A percentile compares a stretch with the other conserved stretches of the same genome.
Conservation (phyloP, 1,284 basidiomycete species). For the Athelia sp. region DNA sequence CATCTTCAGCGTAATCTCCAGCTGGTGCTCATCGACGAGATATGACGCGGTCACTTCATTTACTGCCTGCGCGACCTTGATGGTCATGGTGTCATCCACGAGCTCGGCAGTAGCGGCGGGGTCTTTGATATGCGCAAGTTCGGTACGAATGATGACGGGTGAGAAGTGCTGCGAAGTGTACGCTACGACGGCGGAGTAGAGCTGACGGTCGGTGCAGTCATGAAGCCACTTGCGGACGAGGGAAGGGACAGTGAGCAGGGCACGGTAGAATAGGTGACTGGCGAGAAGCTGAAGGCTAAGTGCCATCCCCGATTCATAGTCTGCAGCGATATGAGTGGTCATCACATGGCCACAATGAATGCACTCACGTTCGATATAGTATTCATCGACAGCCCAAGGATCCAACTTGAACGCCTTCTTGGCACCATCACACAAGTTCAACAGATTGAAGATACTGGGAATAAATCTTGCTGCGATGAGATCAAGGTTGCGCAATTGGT, state of each 20-base stretch:
- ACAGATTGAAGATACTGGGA: constrained; percentile 68
- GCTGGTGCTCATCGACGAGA: constrained; percentile 88
- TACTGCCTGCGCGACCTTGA: constrained; percentile 69
- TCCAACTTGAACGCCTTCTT: constrained; percentile 70
- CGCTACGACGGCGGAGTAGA: constrained; percentile 68
- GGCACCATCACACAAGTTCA: constrained; percentile 59
- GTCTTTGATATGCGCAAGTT: constrained; percentile 74
- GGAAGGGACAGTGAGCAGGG: constrained; percentile 77
- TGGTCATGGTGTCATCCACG: constrained; percentile 74
- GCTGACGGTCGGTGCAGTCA: constrained; percentile 85
- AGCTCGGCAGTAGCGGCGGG: constrained; percentile 62
- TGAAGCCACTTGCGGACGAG: constrained; percentile 84
- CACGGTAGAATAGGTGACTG: constrained; percentile 86
- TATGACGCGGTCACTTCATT: constrained; percentile 82
- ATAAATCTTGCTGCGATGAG: constrained; percentile 68
- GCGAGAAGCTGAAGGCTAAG: constrained; percentile 69
- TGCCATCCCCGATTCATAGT: constrained; percentile 53
- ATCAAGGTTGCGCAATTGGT: constrained; percentile 73
- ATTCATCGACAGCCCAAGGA: constrained; percentile 84
- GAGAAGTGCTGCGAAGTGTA: constrained; percentile 91
- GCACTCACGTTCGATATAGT: constrained; percentile 71
- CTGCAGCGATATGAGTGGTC: constrained; percentile 35
- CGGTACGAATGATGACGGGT: constrained; percentile 81
- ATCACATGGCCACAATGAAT: constrained; percentile 4
- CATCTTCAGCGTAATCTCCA: constrained; percentile 88